phyloP scores from a whole-genome alignment of 148 eudicot species.

The Hydrangea macrophylla region DNA sequence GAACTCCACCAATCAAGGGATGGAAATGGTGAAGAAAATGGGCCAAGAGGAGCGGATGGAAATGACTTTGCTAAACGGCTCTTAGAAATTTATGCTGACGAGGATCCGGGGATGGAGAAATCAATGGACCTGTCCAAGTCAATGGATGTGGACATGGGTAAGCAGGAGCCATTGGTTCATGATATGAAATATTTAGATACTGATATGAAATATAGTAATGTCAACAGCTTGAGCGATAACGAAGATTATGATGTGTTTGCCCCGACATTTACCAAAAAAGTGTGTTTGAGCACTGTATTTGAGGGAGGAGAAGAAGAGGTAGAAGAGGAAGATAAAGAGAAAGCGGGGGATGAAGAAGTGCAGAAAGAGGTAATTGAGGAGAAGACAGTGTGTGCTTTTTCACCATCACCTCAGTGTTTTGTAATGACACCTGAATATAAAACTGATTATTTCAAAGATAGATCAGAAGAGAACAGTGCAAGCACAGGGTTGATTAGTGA shows the following conservation, averaged over 20 bases:
- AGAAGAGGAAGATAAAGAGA: conserved; percentile 37
- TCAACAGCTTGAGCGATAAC: conserved; percentile 9
- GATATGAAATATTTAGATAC: conserved; percentile 39
- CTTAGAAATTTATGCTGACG: conserved; percentile 57
- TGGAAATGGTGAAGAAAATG: conserved; percentile 44
- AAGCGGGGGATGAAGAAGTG: conserved; percentile 56
- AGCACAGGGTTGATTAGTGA: conserved; percentile 6
- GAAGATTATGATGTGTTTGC: conserved; percentile 19
- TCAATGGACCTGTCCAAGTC: conserved; percentile 78
- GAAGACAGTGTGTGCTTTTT: conserved; percentile 37
- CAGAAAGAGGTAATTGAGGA: conserved; percentile 92
- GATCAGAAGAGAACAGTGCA: conserved; percentile 8
- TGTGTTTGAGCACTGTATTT: conserved; percentile 72
- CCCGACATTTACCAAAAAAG: conserved; percentile 32
- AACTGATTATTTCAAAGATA: conserved; percentile 11
- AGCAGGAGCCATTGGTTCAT: conserved; percentile 38
- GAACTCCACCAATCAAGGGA: conserved; percentile 60
- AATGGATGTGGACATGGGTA: conserved; percentile 55
- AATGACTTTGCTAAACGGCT: conserved; percentile 55
- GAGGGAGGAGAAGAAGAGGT: conserved; percentile 79
- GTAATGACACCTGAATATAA: neutral
- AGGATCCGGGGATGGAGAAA: conserved; percentile 80
- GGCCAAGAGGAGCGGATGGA: conserved; percentile 33
- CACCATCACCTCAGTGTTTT: conserved; percentile 7
- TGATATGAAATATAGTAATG: conserved; percentile 11